These are phyloP conservation scores for Boletus huronensis DNA, from an alignment of 768 basidiomycete genomes.

Conservation along the genomic window DNA sequence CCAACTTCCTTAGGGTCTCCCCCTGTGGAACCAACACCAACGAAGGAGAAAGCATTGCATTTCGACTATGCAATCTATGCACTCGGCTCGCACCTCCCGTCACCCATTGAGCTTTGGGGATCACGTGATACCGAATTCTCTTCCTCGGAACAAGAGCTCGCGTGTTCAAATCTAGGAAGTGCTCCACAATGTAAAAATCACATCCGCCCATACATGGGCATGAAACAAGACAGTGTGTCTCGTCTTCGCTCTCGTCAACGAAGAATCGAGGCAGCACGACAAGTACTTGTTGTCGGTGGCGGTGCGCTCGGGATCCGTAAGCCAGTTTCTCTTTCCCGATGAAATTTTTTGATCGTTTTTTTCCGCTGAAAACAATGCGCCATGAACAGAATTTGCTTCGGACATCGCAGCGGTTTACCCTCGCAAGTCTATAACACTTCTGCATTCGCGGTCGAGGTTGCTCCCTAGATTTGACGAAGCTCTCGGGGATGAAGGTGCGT, in stretches of 20 bases:
- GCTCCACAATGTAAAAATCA: not conserved
- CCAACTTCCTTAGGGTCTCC: not conserved
- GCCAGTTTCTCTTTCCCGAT: slow-evolving; percentile 20
- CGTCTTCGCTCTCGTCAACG: slow-evolving; percentile 53
- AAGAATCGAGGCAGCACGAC: slow-evolving; percentile 42
- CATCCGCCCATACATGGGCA: slow-evolving; percentile 34
- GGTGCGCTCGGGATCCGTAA: slow-evolving; percentile 71
- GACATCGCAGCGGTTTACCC: slow-evolving; percentile 58
- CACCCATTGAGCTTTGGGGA: slow-evolving; percentile 55
- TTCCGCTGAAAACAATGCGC: not conserved
- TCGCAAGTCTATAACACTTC: slow-evolving; percentile 49
- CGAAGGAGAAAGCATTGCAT: slow-evolving; percentile 27
- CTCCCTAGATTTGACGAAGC: slow-evolving; percentile 50
- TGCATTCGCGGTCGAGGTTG: slow-evolving; percentile 56
- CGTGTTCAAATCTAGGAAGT: not conserved
- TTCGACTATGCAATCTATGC: slow-evolving; percentile 63
- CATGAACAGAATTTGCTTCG: slow-evolving; percentile 52
- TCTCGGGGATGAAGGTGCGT: slow-evolving; percentile 52
- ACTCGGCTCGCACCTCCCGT: slow-evolving; percentile 54
- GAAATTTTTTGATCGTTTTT: not conserved
- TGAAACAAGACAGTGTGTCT: slow-evolving; percentile 45
- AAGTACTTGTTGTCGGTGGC: slow-evolving; percentile 65
- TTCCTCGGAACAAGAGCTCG: not conserved
- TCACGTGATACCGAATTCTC: not conserved
- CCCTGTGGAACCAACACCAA: not conserved